These are phyloP conservation scores for Pseudogymnoascus sp. DNA, from an alignment of 2,329 filamentous ascomycete genomes.

Conservation along the genomic window DNA sequence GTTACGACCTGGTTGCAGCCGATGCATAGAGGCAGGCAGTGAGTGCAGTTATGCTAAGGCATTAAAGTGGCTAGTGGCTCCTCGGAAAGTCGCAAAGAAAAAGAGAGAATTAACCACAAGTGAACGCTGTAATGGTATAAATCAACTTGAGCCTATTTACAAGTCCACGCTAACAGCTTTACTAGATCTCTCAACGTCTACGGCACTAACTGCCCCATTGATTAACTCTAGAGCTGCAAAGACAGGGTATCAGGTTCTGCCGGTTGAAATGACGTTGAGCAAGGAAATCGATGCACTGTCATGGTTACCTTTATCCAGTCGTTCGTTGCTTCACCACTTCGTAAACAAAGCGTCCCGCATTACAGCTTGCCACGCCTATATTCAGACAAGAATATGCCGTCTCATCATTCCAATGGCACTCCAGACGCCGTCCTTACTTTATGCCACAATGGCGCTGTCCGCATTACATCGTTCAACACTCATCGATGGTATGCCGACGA, in stretches of 20 bases:
- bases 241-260: neutral
- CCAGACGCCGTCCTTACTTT: constrained; percentile 35
- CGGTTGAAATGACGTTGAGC: constrained; percentile 21
- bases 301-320: constrained; percentile 31
- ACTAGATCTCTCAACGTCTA: neutral
- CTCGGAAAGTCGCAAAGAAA: constrained; percentile 33
- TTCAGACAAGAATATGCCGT: constrained; percentile 35
- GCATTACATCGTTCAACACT: constrained; percentile 35
- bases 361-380: constrained; percentile 33
- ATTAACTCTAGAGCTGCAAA: neutral
- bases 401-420: constrained; percentile 38
- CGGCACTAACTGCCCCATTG: neutral
- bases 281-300: constrained; percentile 32
- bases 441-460: constrained; percentile 36
- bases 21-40: constrained; percentile 30
- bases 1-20: constrained; percentile 33
- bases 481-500: constrained; percentile 28
- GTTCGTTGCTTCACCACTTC: constrained; percentile 34
- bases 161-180: neutral
- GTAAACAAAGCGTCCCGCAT: constrained; percentile 35
- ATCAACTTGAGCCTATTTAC: neutral
- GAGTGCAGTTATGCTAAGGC: constrained; percentile 35
- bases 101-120: constrained; percentile 29
- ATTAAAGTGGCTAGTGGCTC: constrained; percentile 36
- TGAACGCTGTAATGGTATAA: constrained; percentile 29